Evolutionary conservation across 345 rosid species (phyloP).

Genomic region (Dipteronia dyeriana): DNA sequence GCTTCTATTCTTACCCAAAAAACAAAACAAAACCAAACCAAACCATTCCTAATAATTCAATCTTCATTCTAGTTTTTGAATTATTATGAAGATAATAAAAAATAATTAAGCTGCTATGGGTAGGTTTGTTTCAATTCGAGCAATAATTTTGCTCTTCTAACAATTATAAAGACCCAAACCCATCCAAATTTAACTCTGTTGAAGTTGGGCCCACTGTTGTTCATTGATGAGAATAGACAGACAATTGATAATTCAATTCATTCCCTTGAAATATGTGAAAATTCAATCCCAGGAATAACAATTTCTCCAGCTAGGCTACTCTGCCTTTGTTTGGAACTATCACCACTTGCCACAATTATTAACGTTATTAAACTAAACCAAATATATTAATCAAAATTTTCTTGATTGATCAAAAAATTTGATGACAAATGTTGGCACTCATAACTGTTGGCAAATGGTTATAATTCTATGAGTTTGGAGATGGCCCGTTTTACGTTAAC

Average conservation of each 20-base stretch:
- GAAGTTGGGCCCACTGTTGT: neutral
- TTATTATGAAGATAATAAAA: neutral
- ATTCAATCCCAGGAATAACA: too few species aligned
- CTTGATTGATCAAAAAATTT: too few species aligned
- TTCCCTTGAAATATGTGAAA: neutral
- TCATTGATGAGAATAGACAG: neutral
- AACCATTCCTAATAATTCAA: too few species aligned
- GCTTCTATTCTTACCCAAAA: neutral
- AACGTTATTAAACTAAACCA: too few species aligned
- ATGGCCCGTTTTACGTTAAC: too few species aligned
- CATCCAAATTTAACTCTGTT: neutral
- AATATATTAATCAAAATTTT: too few species aligned
- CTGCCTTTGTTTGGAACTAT: neutral
- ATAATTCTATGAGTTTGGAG: too few species aligned
- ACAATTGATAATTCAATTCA: neutral
- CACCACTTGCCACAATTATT: too few species aligned
- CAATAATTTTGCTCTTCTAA: neutral
- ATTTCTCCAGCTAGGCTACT: neutral
- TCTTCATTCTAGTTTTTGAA: too few species aligned
- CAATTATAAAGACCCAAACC: neutral
- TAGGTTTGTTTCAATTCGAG: neutral
- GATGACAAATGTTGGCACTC: too few species aligned
- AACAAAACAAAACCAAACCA: neutral
- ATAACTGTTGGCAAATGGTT: too few species aligned
- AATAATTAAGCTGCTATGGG: too few species aligned